Base-by-base conservation (phyloP, 2,329 filamentous ascomycete species). In the Phialocephala sp. region DNA sequence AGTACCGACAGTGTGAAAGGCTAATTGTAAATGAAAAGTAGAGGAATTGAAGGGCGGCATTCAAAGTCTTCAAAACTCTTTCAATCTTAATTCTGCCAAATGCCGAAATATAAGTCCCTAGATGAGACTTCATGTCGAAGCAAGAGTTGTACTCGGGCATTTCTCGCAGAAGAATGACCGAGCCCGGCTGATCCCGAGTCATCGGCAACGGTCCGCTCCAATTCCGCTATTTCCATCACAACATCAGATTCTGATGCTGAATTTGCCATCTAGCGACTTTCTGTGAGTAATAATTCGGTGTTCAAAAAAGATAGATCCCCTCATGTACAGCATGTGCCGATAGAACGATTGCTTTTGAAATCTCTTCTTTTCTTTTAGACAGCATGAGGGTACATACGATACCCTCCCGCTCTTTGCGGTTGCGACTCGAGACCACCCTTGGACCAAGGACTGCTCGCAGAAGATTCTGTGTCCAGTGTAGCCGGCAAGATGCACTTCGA, bases 371-470 rank as follows among this genome's bases (percentile, higher is more conserved):
- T 8, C 36, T 43, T 64, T 63, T 39, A 9, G 35, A 35, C 43
- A 60, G 14, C 36, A 70, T 71, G 69, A 71, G 62, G 35, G 18
- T 66, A 27, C 68, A 65, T 62, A 39, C 65, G 11, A 54, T 50
- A 54, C 43, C 63, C 15, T 45, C 56, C 27, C 45, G 59, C 63
- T 39, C 56, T 52, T 39, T 67, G 43, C 55, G 59, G 64, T 62
- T 60, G 35, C 54, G 22, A 15, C 55, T 66, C 6, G 57, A 60
- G 15, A n/a, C 18, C 22, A 47, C 43, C 47, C 45, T 60, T 36
- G 64, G 37, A 20, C 27, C n/a, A 27, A 47, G 61, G n/a, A 58
- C 41, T 27, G 41, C 55, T 50, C 39, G 62, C 22, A 36, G 65
- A 36, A 24, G 50, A 32, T 41, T 64, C n/a, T 59, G 59, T 43